Conservation (phyloP, 2,329 filamentous ascomycete genomes). For the Dothiorella sarmentorum region DNA sequence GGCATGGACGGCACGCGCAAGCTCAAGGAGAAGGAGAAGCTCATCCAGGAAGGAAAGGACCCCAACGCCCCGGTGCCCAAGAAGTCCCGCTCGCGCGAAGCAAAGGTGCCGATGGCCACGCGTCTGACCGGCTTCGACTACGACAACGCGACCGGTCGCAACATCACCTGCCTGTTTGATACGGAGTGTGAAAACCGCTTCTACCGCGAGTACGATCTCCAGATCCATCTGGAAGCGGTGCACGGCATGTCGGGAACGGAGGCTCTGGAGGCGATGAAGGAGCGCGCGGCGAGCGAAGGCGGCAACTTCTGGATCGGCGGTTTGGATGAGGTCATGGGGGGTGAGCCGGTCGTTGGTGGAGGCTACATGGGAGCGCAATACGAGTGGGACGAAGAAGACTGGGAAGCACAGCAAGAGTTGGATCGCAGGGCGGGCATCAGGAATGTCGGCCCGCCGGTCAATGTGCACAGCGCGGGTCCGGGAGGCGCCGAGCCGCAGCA, state of each 20-base stretch:
- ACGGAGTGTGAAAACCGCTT: slow-evolving; percentile 36
- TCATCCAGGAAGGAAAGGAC: slow-evolving; percentile 31
- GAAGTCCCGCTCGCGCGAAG: slow-evolving; percentile 1
- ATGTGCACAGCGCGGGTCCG: background rate
- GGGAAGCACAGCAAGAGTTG: slow-evolving; percentile 8
- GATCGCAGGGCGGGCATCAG: slow-evolving; percentile 10
- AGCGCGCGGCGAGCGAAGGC: slow-evolving; percentile 40
- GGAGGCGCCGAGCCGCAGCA: background rate
- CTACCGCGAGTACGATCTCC: slow-evolving; percentile 56
- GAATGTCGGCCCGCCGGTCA: background rate
- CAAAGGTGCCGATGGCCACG: slow-evolving; percentile 35
- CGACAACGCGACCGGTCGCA: slow-evolving; percentile 44
- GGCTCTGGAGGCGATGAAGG: slow-evolving; percentile 37
- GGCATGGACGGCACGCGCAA: slow-evolving; percentile 48
- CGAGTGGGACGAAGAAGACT: slow-evolving; percentile 6
- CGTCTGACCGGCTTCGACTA: slow-evolving; percentile 58
- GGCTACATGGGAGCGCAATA: background rate
- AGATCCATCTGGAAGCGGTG: slow-evolving; percentile 50
- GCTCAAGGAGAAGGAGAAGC: slow-evolving; percentile 36
- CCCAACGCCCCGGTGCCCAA: background rate
- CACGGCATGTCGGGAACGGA: slow-evolving; percentile 38
- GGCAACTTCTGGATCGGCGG: slow-evolving; percentile 48
- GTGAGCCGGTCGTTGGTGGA: background rate
- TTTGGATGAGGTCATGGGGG: slow-evolving; percentile 18
- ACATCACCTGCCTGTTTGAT: slow-evolving; percentile 52